Percentiles rank a stretch among this genome's conserved stretches.
Evolutionary conservation across 2,329 filamentous ascomycete genomes (phyloP).

Genomic region (Diaporthe sp.): DNA sequence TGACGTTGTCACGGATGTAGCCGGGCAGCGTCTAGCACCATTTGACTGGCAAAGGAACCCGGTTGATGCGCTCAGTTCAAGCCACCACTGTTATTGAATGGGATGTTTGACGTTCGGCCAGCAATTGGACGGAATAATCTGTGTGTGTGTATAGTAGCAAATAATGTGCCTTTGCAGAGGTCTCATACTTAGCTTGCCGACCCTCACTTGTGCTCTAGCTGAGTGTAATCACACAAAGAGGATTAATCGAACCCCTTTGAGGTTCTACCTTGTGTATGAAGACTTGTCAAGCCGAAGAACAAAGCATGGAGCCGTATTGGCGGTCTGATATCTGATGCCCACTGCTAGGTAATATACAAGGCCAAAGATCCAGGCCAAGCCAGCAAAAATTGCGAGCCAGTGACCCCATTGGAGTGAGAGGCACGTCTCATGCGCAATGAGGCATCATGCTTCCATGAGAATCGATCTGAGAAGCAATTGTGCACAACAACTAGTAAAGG

Average conservation of each 20-base stretch:
- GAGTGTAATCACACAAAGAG: not conserved
- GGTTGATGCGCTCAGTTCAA: not conserved
- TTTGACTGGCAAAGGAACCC: not conserved
- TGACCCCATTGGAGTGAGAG: not conserved
- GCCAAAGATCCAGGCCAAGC: too few species aligned
- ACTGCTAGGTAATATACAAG: not conserved
- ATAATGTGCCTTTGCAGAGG: not conserved
- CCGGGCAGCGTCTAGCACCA: not conserved
- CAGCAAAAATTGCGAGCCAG: not conserved
- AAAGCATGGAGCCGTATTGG: too few species aligned
- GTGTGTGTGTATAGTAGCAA: not conserved
- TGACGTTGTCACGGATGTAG: not conserved
- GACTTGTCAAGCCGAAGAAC: too few species aligned
- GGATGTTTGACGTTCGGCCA: not conserved
- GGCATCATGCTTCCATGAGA: not conserved
- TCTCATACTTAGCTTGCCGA: not conserved
- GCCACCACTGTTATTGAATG: not conserved
- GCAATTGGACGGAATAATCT: not conserved
- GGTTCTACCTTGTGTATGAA: not conserved
- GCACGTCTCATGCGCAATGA: not conserved
- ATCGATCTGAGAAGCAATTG: not conserved
- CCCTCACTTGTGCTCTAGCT: not conserved
- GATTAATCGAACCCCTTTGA: fast-evolving
- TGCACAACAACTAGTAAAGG: not conserved
- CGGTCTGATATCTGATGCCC: not conserved